Conservation (phyloP, 108 stramenopile species). For the Skeletonema costatum region DNA sequence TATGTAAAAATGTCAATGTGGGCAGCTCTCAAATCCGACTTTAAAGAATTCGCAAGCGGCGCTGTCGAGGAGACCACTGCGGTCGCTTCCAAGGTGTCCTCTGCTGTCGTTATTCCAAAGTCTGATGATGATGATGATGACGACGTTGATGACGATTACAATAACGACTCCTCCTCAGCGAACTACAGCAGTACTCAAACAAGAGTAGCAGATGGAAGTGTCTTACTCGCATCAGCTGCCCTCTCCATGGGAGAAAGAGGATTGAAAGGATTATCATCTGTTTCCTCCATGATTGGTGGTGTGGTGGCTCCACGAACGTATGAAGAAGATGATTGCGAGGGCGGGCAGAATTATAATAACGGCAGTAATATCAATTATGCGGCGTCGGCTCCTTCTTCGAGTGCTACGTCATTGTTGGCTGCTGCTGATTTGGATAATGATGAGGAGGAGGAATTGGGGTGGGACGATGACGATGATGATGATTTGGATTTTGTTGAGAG, state of each 20-base stretch:
- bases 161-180: not conserved
- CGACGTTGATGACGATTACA: not conserved
- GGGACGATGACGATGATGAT: constrained; percentile 35
- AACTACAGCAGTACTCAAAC: not conserved
- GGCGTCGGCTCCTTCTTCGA: not conserved
- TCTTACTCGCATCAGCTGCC: not conserved
- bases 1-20: constrained; percentile 51
- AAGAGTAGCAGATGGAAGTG: not conserved
- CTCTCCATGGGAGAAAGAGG: constrained; percentile 7
- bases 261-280: constrained; percentile 13
- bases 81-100: constrained; percentile 26
- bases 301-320: constrained; percentile 21
- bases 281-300: constrained; percentile 40
- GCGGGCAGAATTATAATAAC: not conserved
- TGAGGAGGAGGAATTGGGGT: constrained; percentile 38
- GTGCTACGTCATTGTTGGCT: not conserved
- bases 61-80: constrained; percentile 44
- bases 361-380: not conserved
- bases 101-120: not conserved
- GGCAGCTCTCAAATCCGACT: constrained; percentile 51
- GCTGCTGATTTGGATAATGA: not conserved
- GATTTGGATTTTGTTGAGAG: constrained; percentile 14
- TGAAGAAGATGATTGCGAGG: not conserved
- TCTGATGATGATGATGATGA: not conserved
- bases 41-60: constrained; percentile 38